These are phyloP conservation scores for Acacia melanoxylon DNA, from an alignment of 306 rosid species.

Conservation along the genomic window DNA sequence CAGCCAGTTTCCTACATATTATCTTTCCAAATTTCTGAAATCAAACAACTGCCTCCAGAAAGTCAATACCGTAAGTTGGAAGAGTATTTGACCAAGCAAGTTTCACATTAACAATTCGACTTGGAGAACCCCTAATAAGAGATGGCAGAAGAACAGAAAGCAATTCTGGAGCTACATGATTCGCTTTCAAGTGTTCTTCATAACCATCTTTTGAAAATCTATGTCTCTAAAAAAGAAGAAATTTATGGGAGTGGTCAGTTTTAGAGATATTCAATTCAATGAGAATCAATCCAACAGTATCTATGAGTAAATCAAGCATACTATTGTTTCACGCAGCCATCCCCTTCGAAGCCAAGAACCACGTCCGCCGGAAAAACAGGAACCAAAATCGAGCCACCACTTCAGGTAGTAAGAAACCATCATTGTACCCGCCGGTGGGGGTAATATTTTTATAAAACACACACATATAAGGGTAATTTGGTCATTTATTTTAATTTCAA, in stretches of 20 bases:
- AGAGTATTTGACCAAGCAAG: background rate
- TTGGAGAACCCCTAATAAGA: conserved; percentile 88
- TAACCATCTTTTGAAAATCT: conserved; percentile 86
- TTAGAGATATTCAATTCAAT: conserved; percentile 8
- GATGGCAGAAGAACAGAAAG: conserved; percentile 95
- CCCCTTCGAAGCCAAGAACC: too few species aligned
- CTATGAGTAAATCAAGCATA: background rate
- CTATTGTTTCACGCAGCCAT: background rate
- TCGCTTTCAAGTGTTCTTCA: conserved; percentile 97
- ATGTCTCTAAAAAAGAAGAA: conserved; percentile 63
- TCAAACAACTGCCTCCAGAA: too few species aligned
- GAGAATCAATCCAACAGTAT: conserved; percentile 15
- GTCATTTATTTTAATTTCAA: too few species aligned
- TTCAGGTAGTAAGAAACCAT: too few species aligned
- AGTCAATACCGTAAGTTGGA: background rate
- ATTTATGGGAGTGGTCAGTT: conserved; percentile 18
- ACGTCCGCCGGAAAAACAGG: too few species aligned
- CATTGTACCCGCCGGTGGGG: too few species aligned
- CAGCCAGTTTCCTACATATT: too few species aligned
- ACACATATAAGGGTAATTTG: too few species aligned
- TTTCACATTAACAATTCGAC: conserved; percentile 64
- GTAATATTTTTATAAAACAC: too few species aligned
- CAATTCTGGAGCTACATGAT: conserved; percentile 93
- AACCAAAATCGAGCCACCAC: too few species aligned
- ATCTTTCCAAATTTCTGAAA: too few species aligned